Evolutionary conservation across 768 basidiomycete genomes (phyloP), one percentile per base, ranked within the genome.

Genomic region (Sporobolomyces pararoseus): DNA sequence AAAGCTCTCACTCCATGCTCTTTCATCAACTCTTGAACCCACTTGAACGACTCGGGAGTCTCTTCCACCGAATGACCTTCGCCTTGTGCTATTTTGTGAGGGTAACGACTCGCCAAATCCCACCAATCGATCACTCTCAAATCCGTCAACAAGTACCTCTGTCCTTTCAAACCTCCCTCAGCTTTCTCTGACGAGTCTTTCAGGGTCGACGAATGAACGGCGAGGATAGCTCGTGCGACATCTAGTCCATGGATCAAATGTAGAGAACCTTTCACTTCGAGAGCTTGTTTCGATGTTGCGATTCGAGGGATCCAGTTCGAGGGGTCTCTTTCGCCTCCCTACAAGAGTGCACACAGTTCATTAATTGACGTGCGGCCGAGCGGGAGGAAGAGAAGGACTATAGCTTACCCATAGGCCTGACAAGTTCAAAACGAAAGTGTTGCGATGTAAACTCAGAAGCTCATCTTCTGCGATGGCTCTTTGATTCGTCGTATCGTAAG

Each of bases 211-310:
- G 73, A 72, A 72, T 84, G 84, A 1, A 87, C 82, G n/a, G 86
- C 85, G 37, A 87, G 78, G 72, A 88, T 82, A 14, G 84, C 84
- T 19, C 85, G 83, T 19, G 87, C 82, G 58, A 87, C 81, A 76
- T 88, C 86, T 52, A 81, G 60, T 23, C 71, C 87, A 76, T 88
- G 86, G 61, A 87, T 83, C 75, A 87, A 77, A 75, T 88, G 86
- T 7, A 87, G 68, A 70, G 85, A 84, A 12, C 83, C 84, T 84
- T 87, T 87, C 19, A 73, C 76, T 35, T 75, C 80, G 67, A 88
- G 76, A 0, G 81, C 82, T 12, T 86, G 85, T 75, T 86, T 86
- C 5, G 83, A 82, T 0, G 84, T 81, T 0, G 85, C 84, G n/a
- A 87, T 82, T 17, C 82, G 80, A 2, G 76, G 75, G 9, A 88